Base-by-base conservation (phyloP, 1,284 basidiomycete genomes). In the Ustilago trichophora region DNA sequence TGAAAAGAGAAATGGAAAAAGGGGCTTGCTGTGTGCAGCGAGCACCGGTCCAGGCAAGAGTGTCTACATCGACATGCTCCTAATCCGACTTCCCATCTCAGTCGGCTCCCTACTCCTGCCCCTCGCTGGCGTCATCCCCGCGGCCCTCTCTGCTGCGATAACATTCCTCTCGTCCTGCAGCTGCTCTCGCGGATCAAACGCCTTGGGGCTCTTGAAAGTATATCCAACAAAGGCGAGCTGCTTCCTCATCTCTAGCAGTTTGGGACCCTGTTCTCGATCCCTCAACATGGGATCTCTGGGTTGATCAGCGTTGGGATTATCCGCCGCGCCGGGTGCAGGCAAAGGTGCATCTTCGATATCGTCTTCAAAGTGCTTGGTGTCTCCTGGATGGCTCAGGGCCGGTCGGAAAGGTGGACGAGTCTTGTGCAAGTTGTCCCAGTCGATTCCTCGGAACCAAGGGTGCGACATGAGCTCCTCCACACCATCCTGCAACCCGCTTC, bases 211-310 rank as follows among this genome's bases (percentile, higher is more conserved):
- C 49, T 78, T 78, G 60, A 78, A 78, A 12, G 76, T 78, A 47
- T 78, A 78, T 2, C 76, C 76, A 48, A 90, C 91, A 82, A 93
- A 93, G 9, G 91, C 92, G 49, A 92, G 86, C 66, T 89, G 88
- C 83, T 98, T 97, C 75, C 94, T 88, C 70, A 94, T 89, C 77
- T 91, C 88, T 73, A 97, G 85, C 58, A 96, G 88, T 78, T 91
- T 87, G 59, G 88, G 86, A 22, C 94, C 93, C 77, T 96, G 89
- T 48, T 88, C 84, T 79, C 88, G 89, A 83, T 96, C 88, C 49
- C 89, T 86, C 49, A 97, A 86, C 77, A 98, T 84, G 10, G 91
- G 92, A 82, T 97, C 94, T 65, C 90, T 87, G 21, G 92, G 93
- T 45, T 88, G 88, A 75, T 93, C 90, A 1, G 60, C 66, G 29